phyloP scores from a whole-genome alignment of 768 basidiomycete genomes.

The Ramaria sp. region DNA sequence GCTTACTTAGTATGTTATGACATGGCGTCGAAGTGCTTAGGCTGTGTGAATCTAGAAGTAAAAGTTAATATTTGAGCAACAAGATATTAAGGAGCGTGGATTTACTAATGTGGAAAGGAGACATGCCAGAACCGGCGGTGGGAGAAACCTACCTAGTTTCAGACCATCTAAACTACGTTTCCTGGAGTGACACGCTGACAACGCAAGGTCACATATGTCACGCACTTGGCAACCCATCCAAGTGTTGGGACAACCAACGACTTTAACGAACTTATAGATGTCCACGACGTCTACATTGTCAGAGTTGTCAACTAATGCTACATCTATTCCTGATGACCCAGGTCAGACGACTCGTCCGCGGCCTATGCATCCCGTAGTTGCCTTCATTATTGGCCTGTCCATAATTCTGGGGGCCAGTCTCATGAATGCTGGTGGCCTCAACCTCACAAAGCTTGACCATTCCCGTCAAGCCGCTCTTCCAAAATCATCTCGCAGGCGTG shows the following conservation, averaged over 20 bases:
- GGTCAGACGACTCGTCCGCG: constrained; percentile 13
- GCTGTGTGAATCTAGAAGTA: too few relatives aligned
- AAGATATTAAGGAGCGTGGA: too few relatives aligned
- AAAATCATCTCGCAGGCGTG: constrained; percentile 57
- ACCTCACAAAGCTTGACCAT: constrained; percentile 89
- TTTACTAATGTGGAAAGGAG: too few relatives aligned
- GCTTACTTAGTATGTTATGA: too few relatives aligned
- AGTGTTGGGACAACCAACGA: not conserved
- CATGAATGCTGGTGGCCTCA: constrained; percentile 89
- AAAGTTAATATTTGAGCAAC: too few relatives aligned
- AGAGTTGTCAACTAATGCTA: not conserved
- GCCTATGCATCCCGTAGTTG: constrained; percentile 43
- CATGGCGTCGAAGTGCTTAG: too few relatives aligned
- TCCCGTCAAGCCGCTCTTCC: constrained; percentile 37
- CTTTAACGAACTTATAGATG: not conserved
- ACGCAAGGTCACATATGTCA: too few relatives aligned
- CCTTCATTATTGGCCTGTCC: constrained; percentile 76
- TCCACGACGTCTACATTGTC: not conserved
- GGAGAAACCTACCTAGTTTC: too few relatives aligned
- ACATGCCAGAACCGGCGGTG: too few relatives aligned
- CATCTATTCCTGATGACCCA: not conserved
- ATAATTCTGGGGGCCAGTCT: constrained; percentile 79
- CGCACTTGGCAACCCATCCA: too few relatives aligned
- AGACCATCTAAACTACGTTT: too few relatives aligned
- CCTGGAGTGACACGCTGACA: too few relatives aligned